phyloP scores from a whole-genome alignment of 2,329 filamentous ascomycete species.

The Neonectria punicea region DNA sequence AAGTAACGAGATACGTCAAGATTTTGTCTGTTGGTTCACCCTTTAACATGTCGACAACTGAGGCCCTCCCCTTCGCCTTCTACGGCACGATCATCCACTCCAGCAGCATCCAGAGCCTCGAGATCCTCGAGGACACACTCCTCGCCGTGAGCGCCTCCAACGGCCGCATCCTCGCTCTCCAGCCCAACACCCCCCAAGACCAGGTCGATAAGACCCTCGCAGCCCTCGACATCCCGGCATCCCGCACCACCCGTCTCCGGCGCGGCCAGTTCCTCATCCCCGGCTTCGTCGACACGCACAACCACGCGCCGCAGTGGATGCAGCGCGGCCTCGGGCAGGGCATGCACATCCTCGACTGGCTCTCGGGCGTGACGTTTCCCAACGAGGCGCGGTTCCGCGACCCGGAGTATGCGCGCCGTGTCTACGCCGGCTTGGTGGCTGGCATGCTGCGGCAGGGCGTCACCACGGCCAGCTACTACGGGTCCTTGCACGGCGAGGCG shows the following conservation, averaged over 20 bases:
- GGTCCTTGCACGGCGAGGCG: constrained; percentile 64
- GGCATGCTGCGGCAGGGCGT: constrained; percentile 71
- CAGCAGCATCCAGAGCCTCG: constrained; percentile 43
- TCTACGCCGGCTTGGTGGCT: constrained; percentile 64
- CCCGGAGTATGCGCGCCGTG: constrained; percentile 59
- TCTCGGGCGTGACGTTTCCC: constrained; percentile 70
- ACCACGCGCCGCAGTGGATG: constrained; percentile 70
- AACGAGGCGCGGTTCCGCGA: constrained; percentile 71
- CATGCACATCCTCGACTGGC: constrained; percentile 70
- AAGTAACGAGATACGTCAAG: background rate
- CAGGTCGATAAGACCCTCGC: constrained; percentile 28
- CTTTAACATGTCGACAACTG: constrained; percentile 3
- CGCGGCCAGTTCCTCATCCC: constrained; percentile 65
- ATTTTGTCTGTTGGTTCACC: too few relatives aligned
- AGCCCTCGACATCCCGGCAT: constrained; percentile 14
- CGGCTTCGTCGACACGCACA: constrained; percentile 74
- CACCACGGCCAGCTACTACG: constrained; percentile 71
- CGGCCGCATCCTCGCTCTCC: constrained; percentile 41
- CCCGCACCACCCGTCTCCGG: constrained; percentile 39
- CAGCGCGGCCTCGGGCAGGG: constrained; percentile 60
- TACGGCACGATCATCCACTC: constrained; percentile 58
- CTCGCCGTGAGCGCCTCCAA: constrained; percentile 42
- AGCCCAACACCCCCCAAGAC: constrained; percentile 26
- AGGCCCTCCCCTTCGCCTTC: constrained; percentile 41
- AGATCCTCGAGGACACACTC: constrained; percentile 52